Evolutionary conservation across 352 stramenopile genomes (phyloP).

Genomic region (Globisporangium canariense): DNA sequence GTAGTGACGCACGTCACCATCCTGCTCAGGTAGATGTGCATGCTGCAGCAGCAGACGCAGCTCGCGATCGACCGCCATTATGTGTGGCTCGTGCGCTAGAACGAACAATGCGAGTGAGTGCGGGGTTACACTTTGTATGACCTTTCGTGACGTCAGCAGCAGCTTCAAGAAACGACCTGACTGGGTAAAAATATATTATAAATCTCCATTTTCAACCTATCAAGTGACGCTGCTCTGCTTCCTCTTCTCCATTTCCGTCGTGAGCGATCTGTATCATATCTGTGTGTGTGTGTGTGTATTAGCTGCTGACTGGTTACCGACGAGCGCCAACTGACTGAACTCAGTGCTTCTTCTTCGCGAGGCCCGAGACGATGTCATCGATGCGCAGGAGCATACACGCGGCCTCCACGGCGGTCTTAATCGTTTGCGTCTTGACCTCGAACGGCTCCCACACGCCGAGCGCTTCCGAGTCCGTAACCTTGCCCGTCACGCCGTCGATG

Average conservation of each 20-base stretch:
- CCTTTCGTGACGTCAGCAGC: constrained; percentile 29
- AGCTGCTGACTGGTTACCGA: constrained; percentile 14
- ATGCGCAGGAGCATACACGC: constrained; percentile 98
- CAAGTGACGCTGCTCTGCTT: constrained; percentile 6
- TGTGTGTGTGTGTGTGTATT: neutral
- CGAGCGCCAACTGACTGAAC: neutral
- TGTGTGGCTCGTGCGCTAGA: neutral
- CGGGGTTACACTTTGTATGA: constrained; percentile 14
- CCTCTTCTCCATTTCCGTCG: neutral
- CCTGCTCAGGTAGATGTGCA: constrained; percentile 31
- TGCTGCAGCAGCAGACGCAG: constrained; percentile 45
- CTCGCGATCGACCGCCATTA: constrained; percentile 55
- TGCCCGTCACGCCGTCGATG: constrained; percentile 83
- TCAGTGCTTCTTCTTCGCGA: constrained; percentile 94
- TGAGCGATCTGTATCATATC: neutral
- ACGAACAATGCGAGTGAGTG: neutral
- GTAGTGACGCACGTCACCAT: neutral
- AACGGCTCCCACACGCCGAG: constrained; percentile 99
- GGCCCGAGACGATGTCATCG: constrained; percentile 99
- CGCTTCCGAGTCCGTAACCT: constrained; percentile 94
- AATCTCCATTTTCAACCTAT: constrained; percentile 26
- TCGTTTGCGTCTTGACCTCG: constrained; percentile 99
- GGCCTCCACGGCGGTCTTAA: constrained; percentile 99
- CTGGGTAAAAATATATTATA: constrained; percentile 73
- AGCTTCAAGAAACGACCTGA: constrained; percentile 12